Percentiles rank a stretch among this genome's conserved stretches.
phyloP scores from a whole-genome alignment of 306 rosid genomes.

The Cucurbita maxima region DNA sequence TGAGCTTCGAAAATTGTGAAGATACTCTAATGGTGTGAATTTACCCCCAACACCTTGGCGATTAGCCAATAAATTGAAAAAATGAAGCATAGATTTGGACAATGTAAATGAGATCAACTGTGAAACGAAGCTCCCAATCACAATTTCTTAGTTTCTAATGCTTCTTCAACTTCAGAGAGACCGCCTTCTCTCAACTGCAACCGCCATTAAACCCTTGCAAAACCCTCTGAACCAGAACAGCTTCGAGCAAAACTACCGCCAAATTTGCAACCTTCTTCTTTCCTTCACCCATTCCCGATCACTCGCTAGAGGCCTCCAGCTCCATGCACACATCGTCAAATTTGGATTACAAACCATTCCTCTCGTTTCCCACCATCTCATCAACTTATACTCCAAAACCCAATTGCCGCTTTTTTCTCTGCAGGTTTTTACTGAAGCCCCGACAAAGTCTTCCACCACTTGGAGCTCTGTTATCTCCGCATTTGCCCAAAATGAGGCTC shows the following conservation, averaged over 20 bases:
- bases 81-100: background rate
- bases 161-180: background rate
- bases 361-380: constrained; percentile 53
- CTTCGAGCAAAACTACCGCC: constrained; percentile 25
- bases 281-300: constrained; percentile 44
- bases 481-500: constrained; percentile 66
- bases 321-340: constrained; percentile 63
- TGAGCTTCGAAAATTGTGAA: no score
- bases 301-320: constrained; percentile 51
- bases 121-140: background rate
- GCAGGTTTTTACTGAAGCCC: constrained; percentile 33
- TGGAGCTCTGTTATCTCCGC: constrained; percentile 77
- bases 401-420: constrained; percentile 37
- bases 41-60: no score
- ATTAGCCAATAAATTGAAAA: no score
- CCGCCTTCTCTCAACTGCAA: background rate
- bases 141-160: background rate
- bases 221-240: constrained; percentile 9
- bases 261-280: constrained; percentile 38
- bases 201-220: background rate
- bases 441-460: constrained; percentile 38
- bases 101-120: background rate
- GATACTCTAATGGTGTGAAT: no score
- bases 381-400: constrained; percentile 62
- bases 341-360: constrained; percentile 41